Evolutionary conservation across 306 rosid species (phyloP).

Genomic region (Calophaca sinica): DNA sequence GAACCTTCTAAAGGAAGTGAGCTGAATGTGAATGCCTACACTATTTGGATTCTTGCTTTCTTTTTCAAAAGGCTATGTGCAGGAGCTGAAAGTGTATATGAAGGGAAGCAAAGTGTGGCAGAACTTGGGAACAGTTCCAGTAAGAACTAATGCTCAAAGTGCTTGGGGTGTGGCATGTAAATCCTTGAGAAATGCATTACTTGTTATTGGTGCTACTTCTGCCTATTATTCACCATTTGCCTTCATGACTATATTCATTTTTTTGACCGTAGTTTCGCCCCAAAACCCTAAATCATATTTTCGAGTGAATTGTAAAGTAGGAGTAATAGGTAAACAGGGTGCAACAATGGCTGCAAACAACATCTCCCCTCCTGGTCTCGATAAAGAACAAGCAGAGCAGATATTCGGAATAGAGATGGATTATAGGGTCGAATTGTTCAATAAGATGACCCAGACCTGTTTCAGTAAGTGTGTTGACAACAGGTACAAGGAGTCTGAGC

Average conservation of each 20-base stretch:
- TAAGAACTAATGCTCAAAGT: no score
- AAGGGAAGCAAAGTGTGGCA: no score
- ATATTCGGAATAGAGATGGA: slow-evolving; percentile 98
- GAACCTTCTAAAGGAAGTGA: slow-evolving; percentile 62
- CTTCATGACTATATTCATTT: no score
- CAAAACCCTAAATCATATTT: slow-evolving; percentile 5
- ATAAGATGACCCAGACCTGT: slow-evolving; percentile 95
- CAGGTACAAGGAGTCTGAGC: no score
- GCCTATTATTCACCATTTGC: no score
- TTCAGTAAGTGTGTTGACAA: slow-evolving; percentile 92
- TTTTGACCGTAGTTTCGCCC: no score
- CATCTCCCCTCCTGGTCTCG: slow-evolving; percentile 59
- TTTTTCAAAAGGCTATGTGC: slow-evolving; percentile 81
- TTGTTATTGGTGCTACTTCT: no score
- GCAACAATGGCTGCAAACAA: slow-evolving; percentile 71
- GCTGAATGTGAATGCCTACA: slow-evolving; percentile 77
- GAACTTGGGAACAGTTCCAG: no score
- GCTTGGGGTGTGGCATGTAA: no score
- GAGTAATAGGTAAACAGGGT: no score
- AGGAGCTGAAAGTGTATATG: slow-evolving; percentile 45
- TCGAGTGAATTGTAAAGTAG: not conserved
- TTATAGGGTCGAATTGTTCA: slow-evolving; percentile 91
- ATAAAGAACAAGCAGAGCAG: slow-evolving; percentile 90
- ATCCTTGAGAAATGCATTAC: no score
- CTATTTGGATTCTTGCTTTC: slow-evolving; percentile 90